Percentiles rank a stretch among this genome's conserved stretches.
Conservation (phyloP, 2,329 filamentous ascomycete species). For the Chaetomium sp. region DNA sequence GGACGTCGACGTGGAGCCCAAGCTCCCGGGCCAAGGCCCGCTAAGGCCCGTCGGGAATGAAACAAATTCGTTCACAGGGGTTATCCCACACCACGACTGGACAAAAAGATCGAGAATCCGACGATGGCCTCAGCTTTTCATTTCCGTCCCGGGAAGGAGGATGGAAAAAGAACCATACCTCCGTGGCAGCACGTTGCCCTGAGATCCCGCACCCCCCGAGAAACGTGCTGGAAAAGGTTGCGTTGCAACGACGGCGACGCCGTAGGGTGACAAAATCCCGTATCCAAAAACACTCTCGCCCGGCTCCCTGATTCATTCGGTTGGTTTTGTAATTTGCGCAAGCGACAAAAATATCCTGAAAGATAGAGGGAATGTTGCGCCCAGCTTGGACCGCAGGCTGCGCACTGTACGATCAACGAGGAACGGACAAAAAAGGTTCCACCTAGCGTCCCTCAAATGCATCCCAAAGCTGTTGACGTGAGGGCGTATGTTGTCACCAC, state of each 20-base stretch:
- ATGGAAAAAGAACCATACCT: no score
- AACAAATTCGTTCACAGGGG: conserved; percentile 1
- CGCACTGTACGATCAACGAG: conserved; percentile 1
- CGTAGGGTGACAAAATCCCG: neutral
- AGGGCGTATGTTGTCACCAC: no score
- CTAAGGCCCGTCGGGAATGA: neutral
- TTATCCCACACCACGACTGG: neutral
- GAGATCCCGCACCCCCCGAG: no score
- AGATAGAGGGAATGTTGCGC: no score
- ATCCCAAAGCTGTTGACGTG: no score
- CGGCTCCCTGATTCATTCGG: no score
- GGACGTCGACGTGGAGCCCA: neutral
- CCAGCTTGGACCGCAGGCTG: neutral
- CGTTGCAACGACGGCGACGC: no score
- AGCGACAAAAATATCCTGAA: neutral
- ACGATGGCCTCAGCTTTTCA: neutral
- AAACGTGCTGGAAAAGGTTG: no score
- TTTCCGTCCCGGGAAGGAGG: no score
- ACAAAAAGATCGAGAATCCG: neutral
- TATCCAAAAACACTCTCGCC: no score
- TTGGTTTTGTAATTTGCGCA: neutral
- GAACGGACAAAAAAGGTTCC: neutral
- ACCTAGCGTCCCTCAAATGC: no score
- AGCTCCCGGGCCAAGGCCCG: neutral
- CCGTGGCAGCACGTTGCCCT: no score